Base-by-base conservation (phyloP, 179 eudicot species). In the Silene noctiflora region DNA sequence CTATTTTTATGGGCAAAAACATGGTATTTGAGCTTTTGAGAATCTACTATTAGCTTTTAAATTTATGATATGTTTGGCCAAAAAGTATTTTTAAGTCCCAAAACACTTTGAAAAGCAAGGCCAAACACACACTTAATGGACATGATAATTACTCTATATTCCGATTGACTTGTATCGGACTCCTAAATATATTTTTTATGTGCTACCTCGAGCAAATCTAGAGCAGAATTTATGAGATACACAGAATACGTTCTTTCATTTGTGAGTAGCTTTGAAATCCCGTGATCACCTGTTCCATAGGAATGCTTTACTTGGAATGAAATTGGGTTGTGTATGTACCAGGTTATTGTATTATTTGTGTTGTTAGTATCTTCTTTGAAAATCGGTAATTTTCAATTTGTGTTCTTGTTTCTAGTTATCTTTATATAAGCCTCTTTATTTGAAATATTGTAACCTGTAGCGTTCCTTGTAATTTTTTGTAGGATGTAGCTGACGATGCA, bases 401-500 rank as follows among this genome's bases (percentile, higher is more conserved):
- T 42, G 14, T 62, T 58, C 59, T 22, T 56, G 7, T 4, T 63
- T 44, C 27, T 64, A 11, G 62, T 61, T 25, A 27, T 46, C 21
- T 14, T 67, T 24, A 51, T 1, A 46, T 11, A 12, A 69, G 29
- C n/a, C 12, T 73, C 27, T 72, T 51, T 39, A 35, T 67, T 33
- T 33, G 17, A 46, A 24, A 19, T 17, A 70, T 22, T 14, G n/a
- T 12, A 25, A 13, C 21, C 58, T 39, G 22, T 68, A 39, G 9
- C 19, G 1, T 16, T 58, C 69, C 42, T 19, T 25, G 17, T 5
- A 22, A 19, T 51, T 75, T 63, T 46, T 51, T 69, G 39, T 67
- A 81, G 82, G 77, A 80, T 68, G 67, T 65, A 46, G 53, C 62
- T 72, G 80, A 88, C 87, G 88, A 87, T 81, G 76, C 75, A 67